These are phyloP conservation scores for Linnemannia exigua DNA, from an alignment of 192 early-diverging fungal genomes.

Conservation along the genomic window DNA sequence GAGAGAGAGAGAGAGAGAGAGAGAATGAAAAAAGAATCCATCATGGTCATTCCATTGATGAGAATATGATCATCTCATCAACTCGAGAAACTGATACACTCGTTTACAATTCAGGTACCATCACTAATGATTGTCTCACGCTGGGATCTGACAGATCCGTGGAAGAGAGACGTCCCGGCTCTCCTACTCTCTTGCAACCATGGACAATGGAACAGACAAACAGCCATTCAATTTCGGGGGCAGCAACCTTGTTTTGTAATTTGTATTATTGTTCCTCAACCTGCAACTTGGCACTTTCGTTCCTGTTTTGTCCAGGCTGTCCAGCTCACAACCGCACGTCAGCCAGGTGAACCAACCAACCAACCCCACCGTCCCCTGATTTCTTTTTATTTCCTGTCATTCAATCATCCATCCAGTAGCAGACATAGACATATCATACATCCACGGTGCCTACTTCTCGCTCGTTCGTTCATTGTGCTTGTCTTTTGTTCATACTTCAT, in stretches of 20 bases:
- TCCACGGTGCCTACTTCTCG: background rate
- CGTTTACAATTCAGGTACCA: background rate
- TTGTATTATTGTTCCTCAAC: background rate
- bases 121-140: background rate
- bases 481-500: background rate
- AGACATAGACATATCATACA: too few species aligned
- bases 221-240: background rate
- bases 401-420: too few species aligned
- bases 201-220: too few species aligned
- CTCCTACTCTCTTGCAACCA: too few species aligned
- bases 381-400: too few species aligned
- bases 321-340: too few species aligned
- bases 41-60: background rate
- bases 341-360: too few species aligned
- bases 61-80: background rate
- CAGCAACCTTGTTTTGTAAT: background rate
- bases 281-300: background rate
- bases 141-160: background rate
- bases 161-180: background rate
- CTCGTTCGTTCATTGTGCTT: background rate
- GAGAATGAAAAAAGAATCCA: background rate
- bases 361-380: too few species aligned
- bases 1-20: background rate
- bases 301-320: too few species aligned
- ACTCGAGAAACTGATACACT: background rate